Base-by-base conservation (phyloP, 2,329 filamentous ascomycete genomes). In the Colletotrichum trifolii region DNA sequence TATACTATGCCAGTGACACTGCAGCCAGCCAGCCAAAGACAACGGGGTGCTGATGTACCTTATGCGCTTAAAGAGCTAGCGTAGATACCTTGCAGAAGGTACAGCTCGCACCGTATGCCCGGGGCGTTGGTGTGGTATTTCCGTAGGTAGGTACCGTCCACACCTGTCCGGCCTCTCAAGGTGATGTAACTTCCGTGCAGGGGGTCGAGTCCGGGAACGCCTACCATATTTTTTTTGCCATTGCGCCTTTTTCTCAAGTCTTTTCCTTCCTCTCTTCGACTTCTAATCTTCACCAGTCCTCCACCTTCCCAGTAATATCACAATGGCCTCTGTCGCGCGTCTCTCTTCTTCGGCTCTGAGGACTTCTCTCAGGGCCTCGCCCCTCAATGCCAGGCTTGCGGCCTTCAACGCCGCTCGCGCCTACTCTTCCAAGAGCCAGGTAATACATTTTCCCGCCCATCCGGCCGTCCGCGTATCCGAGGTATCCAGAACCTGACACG, bases 371-470 rank as follows among this genome's bases (percentile, higher is more conserved):
- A 83, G 86, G 77, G 82, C 88, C 73, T 85, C 89, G 71, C 85
- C 89, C 76, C 86, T 93, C 76, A 85, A 86, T 78, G 85, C 89
- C 77, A 89, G 89, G 77, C 82, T 85, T 76, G 86, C 89, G 72
- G 89, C 89, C 78, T 94, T 94, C 85, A 93, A 90, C 83, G 90
- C 91, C 78, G 83, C 91, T 77, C 90, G 96, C 82, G 94, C 88
- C 87, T 97, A 97, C 85, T 97, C 94, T 69, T 90, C 93, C 72
- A 97, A 97, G 88, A 88, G 91, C 73, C 90, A 94, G 87, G 94
- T 96, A 84, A 75, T 84, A 67, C 66, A 46, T 63, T 54, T 35
- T 58, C 35, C 58, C 42, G 49, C 52, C 58, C 47, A 43, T 55
- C 61, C 69, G 60, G 60, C 70, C 63, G 49, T 67, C 54, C 25